Evolutionary conservation across 306 rosid species (phyloP).

Genomic region (Cicer yamashitae): DNA sequence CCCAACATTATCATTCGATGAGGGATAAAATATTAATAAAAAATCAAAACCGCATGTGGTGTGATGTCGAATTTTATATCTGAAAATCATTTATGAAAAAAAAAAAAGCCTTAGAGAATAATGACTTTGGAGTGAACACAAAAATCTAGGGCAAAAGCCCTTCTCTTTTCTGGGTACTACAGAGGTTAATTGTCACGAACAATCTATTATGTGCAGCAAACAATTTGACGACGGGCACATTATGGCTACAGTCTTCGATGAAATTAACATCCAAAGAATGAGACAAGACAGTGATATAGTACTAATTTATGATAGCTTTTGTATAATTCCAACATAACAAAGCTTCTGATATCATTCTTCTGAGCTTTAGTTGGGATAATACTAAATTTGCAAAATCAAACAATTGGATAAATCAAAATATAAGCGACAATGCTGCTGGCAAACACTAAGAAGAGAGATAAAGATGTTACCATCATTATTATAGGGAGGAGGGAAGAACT

Average conservation of each 20-base stretch:
- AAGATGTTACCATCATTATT: constrained; percentile 61
- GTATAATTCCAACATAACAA: constrained; percentile 8
- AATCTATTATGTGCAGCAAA: background rate
- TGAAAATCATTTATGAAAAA: background rate
- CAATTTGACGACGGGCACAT: constrained; percentile 14
- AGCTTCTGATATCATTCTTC: background rate
- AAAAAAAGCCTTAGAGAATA: background rate
- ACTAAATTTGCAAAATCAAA: constrained; percentile 6
- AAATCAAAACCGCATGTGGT: too few relatives aligned
- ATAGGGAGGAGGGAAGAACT: constrained; percentile 86
- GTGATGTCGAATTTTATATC: too few relatives aligned
- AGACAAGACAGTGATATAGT: constrained; percentile 1
- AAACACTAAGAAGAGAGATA: constrained; percentile 2
- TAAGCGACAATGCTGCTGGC: constrained; percentile 18
- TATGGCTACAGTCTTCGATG: constrained; percentile 1
- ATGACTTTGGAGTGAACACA: background rate
- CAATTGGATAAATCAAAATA: constrained; percentile 19
- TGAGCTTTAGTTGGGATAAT: background rate
- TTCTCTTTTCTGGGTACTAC: too few relatives aligned
- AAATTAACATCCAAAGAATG: constrained; percentile 9
- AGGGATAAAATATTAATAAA: too few relatives aligned
- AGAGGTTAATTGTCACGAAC: too few relatives aligned
- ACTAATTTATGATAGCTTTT: background rate
- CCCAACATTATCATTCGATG: too few relatives aligned
- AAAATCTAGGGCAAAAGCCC: background rate